A percentile compares a stretch with the other conserved stretches of the same genome.
phyloP scores from a whole-genome alignment of 352 stramenopile species.

The Phytophthora hibernalis region DNA sequence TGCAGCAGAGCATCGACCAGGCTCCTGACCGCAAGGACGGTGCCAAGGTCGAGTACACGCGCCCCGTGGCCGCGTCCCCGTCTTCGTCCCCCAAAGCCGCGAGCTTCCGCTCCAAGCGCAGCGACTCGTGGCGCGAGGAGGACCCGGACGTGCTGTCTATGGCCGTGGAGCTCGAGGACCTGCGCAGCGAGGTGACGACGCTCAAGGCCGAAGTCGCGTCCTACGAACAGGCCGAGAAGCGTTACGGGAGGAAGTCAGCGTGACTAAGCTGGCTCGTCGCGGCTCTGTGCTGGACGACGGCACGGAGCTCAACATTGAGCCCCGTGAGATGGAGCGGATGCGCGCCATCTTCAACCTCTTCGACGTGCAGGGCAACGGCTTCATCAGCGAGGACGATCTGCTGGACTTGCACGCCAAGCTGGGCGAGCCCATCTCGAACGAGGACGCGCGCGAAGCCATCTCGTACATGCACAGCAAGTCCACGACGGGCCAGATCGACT shows the following conservation, averaged over 20 bases:
- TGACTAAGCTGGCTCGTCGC: conserved; percentile 60
- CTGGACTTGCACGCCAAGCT: conserved; percentile 85
- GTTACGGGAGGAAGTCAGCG: conserved; percentile 67
- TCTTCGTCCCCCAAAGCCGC: conserved; percentile 60
- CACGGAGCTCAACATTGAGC: conserved; percentile 81
- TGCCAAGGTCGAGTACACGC: conserved; percentile 67
- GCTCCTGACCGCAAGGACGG: conserved; percentile 73
- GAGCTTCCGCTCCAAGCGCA: conserved; percentile 55
- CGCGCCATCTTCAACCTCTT: conserved; percentile 87
- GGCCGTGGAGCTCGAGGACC: conserved; percentile 73
- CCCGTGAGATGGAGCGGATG: conserved; percentile 88
- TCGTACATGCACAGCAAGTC: conserved; percentile 71
- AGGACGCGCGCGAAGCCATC: conserved; percentile 79
- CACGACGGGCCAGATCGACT: conserved; percentile 73
- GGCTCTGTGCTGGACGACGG: conserved; percentile 80
- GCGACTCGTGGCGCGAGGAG: conserved; percentile 84
- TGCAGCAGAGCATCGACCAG: conserved; percentile 77
- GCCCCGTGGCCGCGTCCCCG: conserved; percentile 73
- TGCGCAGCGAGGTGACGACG: conserved; percentile 74
- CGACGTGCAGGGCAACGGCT: conserved; percentile 81
- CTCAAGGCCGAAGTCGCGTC: conserved; percentile 75
- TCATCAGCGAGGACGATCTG: conserved; percentile 80
- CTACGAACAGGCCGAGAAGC: conserved; percentile 85
- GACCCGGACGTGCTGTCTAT: conserved; percentile 73
- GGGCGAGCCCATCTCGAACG: conserved; percentile 78